A percentile compares a stretch with the other conserved stretches of the same genome.
Conservation (phyloP, 495 filamentous ascomycete species). For the Penicillium lagena region DNA sequence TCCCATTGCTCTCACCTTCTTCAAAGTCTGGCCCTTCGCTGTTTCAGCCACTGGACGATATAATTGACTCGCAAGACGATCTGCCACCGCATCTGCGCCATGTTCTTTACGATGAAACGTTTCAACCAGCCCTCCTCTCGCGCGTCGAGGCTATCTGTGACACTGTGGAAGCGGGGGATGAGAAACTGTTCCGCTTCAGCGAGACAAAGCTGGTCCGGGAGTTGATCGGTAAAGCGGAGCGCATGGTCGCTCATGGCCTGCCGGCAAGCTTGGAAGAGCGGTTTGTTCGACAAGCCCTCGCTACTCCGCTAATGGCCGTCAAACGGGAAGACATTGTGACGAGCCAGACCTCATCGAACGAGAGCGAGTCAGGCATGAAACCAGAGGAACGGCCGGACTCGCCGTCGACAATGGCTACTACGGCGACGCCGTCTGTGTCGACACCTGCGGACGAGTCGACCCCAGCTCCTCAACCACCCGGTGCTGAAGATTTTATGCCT, state of each 20-base stretch:
- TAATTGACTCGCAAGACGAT: conserved; percentile 61
- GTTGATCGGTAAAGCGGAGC: conserved; percentile 63
- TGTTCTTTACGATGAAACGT: conserved; percentile 44
- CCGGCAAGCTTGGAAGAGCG: conserved; percentile 81
- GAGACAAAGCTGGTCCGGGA: conserved; percentile 60
- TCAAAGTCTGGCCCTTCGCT: conserved; percentile 38
- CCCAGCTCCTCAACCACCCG: conserved; percentile 20
- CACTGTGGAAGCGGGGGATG: conserved; percentile 70
- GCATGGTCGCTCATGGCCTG: conserved; percentile 57
- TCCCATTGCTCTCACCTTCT: conserved; percentile 55
- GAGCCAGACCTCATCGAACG: conserved; percentile 4
- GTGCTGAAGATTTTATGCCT: conserved; percentile 20
- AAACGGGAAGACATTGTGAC: conserved; percentile 37
- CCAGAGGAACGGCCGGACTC: conserved; percentile 24
- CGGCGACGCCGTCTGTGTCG: conserved; percentile 29
- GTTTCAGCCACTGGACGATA: conserved; percentile 75
- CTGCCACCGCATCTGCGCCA: conserved; percentile 49
- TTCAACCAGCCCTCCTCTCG: conserved; percentile 33
- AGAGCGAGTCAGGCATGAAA: conserved; percentile 18
- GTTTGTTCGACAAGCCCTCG: conserved; percentile 70
- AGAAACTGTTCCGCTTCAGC: conserved; percentile 73
- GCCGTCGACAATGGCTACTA: conserved; percentile 30
- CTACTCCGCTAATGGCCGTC: conserved; percentile 63
- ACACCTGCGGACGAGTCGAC: conserved; percentile 37
- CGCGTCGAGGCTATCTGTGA: conserved; percentile 68